Percentiles rank a stretch among this genome's conserved stretches.
phyloP scores from a whole-genome alignment of 2,329 filamentous ascomycete genomes.

The Colletotrichum limetticola region DNA sequence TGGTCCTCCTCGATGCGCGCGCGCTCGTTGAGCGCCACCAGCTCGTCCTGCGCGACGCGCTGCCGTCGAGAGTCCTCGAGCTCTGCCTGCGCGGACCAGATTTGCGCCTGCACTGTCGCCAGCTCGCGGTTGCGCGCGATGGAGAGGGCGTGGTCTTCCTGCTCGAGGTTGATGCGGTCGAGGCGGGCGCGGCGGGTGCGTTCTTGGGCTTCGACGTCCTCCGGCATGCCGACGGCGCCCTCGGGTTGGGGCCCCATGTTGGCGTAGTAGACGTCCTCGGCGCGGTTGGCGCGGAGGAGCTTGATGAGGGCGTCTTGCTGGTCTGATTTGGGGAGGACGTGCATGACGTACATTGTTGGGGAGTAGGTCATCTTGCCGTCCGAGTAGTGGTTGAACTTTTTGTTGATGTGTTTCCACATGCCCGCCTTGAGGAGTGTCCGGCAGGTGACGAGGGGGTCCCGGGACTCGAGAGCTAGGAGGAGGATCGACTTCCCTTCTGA shows the following conservation, averaged over 20 bases:
- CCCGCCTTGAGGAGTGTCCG: constrained; percentile 70
- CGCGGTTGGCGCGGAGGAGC: constrained; percentile 63
- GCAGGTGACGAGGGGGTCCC: constrained; percentile 64
- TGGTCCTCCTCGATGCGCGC: constrained; percentile 59
- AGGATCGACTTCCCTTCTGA: constrained; percentile 68
- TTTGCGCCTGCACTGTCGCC: constrained; percentile 61
- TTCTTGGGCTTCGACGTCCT: constrained; percentile 60
- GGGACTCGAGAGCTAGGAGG: constrained; percentile 68
- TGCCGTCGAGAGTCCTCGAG: constrained; percentile 62
- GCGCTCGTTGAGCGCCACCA: constrained; percentile 54
- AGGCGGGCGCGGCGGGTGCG: constrained; percentile 59
- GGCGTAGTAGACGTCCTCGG: constrained; percentile 64
- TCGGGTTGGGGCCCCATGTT: constrained; percentile 64
- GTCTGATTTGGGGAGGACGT: constrained; percentile 54
- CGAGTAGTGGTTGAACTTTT: constrained; percentile 65
- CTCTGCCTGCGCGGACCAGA: constrained; percentile 58
- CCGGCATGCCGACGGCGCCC: constrained; percentile 62
- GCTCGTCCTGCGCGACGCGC: constrained; percentile 57
- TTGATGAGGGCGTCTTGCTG: constrained; percentile 54
- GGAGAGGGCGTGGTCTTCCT: constrained; percentile 59
- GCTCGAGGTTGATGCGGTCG: constrained; percentile 56
- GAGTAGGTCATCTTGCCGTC: constrained; percentile 69
- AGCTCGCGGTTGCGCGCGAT: constrained; percentile 63
- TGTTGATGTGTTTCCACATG: constrained; percentile 74
- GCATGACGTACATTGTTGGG: constrained; percentile 70